phyloP scores from a whole-genome alignment of 495 filamentous ascomycete genomes.

The Chaetomium tenue region DNA sequence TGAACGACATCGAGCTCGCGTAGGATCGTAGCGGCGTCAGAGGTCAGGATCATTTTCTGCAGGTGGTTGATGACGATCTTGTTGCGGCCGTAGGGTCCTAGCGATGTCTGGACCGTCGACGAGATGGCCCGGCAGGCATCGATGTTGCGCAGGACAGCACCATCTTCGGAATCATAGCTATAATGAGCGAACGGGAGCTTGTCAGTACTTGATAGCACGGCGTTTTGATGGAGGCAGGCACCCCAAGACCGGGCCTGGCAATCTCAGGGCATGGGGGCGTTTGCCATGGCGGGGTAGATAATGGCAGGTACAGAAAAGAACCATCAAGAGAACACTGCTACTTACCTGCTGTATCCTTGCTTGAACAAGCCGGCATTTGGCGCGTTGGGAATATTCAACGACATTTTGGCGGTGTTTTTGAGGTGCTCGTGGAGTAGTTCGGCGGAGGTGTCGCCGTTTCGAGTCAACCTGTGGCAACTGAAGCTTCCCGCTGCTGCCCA shows the following conservation, averaged over 20 bases:
- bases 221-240: slow-evolving; percentile 13
- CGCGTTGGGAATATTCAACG: slow-evolving; percentile 87
- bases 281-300: slow-evolving; percentile 20
- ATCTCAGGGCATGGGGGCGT: neutral
- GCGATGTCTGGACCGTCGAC: slow-evolving; percentile 90
- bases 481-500: slow-evolving; percentile 27
- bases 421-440: slow-evolving; percentile 13
- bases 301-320: no score
- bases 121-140: slow-evolving; percentile 97
- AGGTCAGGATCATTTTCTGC: slow-evolving; percentile 99
- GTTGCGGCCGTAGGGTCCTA: slow-evolving; percentile 97
- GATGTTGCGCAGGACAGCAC: slow-evolving; percentile 96
- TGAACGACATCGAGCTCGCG: slow-evolving; percentile 98
- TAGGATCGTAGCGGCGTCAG: slow-evolving; percentile 95
- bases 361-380: slow-evolving; percentile 95
- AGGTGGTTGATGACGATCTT: slow-evolving; percentile 99
- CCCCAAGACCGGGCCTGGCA: neutral
- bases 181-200: slow-evolving; percentile 15
- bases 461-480: slow-evolving; percentile 2
- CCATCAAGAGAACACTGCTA: slow-evolving; percentile 7
- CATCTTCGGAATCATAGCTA: slow-evolving; percentile 98
- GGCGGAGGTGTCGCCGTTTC: slow-evolving; percentile 20
- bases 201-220: slow-evolving; percentile 19
- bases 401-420: slow-evolving; percentile 60
- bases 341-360: slow-evolving; percentile 91